Percentiles rank a stretch among this genome's conserved stretches.
Conservation (phyloP, 805 yeast genomes). For the Sporopachydermia lactativora region DNA sequence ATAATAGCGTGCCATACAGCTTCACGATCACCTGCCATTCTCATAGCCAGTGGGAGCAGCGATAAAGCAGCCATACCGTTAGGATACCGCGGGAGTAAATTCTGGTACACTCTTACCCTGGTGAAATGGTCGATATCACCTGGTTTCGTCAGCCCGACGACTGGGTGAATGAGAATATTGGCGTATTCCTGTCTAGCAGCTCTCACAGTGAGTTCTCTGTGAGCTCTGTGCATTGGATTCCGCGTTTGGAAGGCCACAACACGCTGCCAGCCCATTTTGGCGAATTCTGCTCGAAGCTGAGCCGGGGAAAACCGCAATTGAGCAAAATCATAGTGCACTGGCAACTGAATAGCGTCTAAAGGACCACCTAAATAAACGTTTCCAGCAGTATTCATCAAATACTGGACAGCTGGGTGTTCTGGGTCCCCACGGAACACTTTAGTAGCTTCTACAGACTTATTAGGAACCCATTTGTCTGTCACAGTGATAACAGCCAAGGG, state of each 20-base stretch:
- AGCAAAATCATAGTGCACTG: conserved; percentile 82
- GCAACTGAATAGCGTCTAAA: conserved; percentile 68
- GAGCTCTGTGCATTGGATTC: conserved; percentile 98
- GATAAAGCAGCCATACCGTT: conserved; percentile 86
- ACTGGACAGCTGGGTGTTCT: conserved; percentile 86
- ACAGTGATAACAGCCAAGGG: conserved; percentile 74
- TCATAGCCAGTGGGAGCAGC: conserved; percentile 87
- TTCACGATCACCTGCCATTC: conserved; percentile 98
- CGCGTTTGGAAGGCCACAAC: conserved; percentile 97
- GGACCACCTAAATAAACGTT: conserved; percentile 83
- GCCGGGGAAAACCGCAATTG: conserved; percentile 82
- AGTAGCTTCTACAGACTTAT: conserved; percentile 67
- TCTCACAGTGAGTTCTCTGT: conserved; percentile 87
- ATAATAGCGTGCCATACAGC: conserved; percentile 98
- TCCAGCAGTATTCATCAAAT: conserved; percentile 59
- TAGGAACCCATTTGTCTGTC: conserved; percentile 66
- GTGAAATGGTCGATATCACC: conserved; percentile 98
- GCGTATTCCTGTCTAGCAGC: conserved; percentile 92
- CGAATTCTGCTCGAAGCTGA: conserved; percentile 76
- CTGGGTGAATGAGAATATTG: conserved; percentile 86
- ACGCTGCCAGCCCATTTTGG: conserved; percentile 67
- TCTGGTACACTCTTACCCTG: conserved; percentile 89
- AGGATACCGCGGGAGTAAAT: conserved; percentile 84
- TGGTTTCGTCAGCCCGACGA: conserved; percentile 92
- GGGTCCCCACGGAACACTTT: conserved; percentile 93